Conservation (phyloP, 148 eudicot genomes). For the Silene conica region DNA sequence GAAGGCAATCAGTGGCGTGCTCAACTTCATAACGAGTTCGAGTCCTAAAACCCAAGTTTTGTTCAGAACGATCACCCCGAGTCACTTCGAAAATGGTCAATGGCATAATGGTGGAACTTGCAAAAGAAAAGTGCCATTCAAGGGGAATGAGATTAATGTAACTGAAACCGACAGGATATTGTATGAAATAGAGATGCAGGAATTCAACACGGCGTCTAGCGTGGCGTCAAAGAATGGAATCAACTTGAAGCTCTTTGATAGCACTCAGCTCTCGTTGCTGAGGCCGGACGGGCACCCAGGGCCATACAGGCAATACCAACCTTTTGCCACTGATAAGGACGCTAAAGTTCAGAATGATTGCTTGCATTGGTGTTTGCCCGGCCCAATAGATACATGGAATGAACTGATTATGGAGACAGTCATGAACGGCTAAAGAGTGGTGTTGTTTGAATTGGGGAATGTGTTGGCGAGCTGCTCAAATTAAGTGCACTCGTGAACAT, state of each 20-base stretch:
- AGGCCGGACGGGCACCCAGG: conserved; percentile 94
- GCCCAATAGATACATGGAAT: conserved; percentile 89
- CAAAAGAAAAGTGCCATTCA: conserved; percentile 46
- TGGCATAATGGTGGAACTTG: conserved; percentile 79
- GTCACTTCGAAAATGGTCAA: conserved; percentile 82
- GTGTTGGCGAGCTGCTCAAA: neutral
- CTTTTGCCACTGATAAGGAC: conserved; percentile 46
- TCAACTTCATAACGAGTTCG: conserved; percentile 36
- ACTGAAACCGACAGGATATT: conserved; percentile 36
- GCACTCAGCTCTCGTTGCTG: conserved; percentile 50
- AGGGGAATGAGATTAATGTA: conserved; percentile 37
- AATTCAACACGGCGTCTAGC: conserved; percentile 37
- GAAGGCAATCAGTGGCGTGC: conserved; percentile 32
- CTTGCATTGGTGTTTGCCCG: conserved; percentile 96
- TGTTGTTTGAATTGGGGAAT: too few relatives aligned
- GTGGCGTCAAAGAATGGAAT: conserved; percentile 25
- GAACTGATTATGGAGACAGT: conserved; percentile 59
- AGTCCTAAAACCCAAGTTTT: conserved; percentile 38
- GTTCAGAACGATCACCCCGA: conserved; percentile 59
- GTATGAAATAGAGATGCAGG: conserved; percentile 57
- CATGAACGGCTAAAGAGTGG: conserved; percentile 13
- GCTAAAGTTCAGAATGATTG: conserved; percentile 76
- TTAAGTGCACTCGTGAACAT: neutral
- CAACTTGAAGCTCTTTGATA: conserved; percentile 49
- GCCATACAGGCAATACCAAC: conserved; percentile 54